Conservation (phyloP, 257 asterid genomes). For the Solanum tarijense region DNA sequence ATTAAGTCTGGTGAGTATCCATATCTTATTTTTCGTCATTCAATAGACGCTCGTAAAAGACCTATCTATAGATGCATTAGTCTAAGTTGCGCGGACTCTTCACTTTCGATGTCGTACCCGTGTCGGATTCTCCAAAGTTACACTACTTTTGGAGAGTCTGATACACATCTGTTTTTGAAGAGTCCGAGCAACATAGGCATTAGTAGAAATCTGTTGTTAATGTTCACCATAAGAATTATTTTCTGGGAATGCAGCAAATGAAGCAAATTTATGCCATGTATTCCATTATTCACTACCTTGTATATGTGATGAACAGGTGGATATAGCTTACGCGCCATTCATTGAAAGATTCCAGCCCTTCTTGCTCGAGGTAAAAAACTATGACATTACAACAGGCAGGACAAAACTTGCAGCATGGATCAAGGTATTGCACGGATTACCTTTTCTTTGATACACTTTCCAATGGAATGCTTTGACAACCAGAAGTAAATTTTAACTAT, state of each 20-base stretch:
- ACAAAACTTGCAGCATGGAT: constrained; percentile 60
- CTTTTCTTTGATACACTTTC: background rate
- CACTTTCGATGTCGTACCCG: too few relatives aligned
- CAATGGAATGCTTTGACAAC: background rate
- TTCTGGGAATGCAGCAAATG: background rate
- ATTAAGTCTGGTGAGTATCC: constrained; percentile 56
- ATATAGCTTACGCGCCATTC: constrained; percentile 71
- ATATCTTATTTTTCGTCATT: background rate
- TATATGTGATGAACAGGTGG: constrained; percentile 39
- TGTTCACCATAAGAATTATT: background rate
- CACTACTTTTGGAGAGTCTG: too few relatives aligned
- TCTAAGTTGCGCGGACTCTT: too few relatives aligned
- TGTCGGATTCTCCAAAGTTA: too few relatives aligned
- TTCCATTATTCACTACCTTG: background rate
- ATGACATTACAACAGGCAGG: constrained; percentile 48
- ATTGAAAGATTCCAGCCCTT: constrained; percentile 56
- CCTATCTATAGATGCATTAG: background rate
- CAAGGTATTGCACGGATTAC: constrained; percentile 33
- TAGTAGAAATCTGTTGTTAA: background rate
- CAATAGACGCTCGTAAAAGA: background rate
- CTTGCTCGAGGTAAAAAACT: constrained; percentile 43
- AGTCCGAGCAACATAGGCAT: background rate
- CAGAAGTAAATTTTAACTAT: background rate
- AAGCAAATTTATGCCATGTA: background rate
- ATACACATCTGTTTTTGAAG: too few relatives aligned